Evolutionary conservation across 257 asterid genomes (phyloP).

Genomic region (Solanum chiquidenum): DNA sequence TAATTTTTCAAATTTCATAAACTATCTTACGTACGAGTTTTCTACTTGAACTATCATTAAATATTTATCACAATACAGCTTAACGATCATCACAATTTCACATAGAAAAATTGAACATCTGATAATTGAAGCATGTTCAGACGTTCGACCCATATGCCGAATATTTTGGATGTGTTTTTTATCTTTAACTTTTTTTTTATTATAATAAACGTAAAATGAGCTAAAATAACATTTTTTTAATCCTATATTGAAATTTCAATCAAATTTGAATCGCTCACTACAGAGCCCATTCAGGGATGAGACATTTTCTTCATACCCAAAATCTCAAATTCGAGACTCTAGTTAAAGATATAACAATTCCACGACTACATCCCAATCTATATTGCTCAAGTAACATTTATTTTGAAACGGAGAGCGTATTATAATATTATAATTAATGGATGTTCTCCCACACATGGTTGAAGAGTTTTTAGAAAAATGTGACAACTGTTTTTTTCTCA

Average conservation of each 20-base stretch:
- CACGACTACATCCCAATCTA: no score
- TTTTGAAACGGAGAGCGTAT: no score
- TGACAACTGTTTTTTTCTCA: background rate
- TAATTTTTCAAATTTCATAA: background rate
- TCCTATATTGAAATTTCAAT: no score
- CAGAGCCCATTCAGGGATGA: no score
- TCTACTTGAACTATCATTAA: background rate
- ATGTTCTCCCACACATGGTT: background rate
- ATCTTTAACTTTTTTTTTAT: background rate
- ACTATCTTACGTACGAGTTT: background rate
- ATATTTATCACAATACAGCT: background rate
- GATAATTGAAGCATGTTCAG: background rate
- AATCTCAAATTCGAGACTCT: no score
- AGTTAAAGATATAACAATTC: no score
- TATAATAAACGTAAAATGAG: background rate
- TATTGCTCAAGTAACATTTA: no score
- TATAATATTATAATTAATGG: background rate
- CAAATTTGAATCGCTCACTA: no score
- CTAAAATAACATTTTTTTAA: no score
- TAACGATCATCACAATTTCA: background rate
- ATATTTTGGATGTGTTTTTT: no score
- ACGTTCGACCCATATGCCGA: background rate
- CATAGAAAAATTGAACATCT: background rate
- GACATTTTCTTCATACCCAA: no score
- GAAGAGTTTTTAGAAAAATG: background rate